These are phyloP conservation scores for Phytophthora chlamydospora DNA, from an alignment of 352 stramenopile genomes.

Conservation along the genomic window DNA sequence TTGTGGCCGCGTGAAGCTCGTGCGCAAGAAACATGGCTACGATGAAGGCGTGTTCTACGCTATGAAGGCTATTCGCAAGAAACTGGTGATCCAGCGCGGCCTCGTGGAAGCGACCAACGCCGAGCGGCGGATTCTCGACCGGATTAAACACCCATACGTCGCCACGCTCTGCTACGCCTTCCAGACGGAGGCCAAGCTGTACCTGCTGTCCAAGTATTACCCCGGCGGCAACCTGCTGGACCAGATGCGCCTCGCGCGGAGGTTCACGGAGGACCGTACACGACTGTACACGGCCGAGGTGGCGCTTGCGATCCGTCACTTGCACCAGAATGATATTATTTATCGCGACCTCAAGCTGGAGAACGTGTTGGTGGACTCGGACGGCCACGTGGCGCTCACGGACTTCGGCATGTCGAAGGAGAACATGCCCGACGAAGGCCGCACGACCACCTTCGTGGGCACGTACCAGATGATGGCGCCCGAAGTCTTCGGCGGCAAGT, in stretches of 20 bases:
- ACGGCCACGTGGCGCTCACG: conserved; percentile 97
- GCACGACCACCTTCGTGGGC: conserved; percentile 91
- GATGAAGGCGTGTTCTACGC: conserved; percentile 86
- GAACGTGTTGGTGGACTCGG: conserved; percentile 96
- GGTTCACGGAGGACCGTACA: conserved; percentile 94
- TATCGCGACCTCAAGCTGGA: conserved; percentile 99
- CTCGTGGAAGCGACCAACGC: conserved; percentile 93
- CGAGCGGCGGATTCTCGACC: conserved; percentile 87
- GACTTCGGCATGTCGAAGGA: conserved; percentile 99
- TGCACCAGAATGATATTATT: conserved; percentile 95
- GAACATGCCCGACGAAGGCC: conserved; percentile 88
- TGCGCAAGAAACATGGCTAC: conserved; percentile 87
- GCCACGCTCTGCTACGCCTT: conserved; percentile 94
- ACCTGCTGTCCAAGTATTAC: conserved; percentile 96
- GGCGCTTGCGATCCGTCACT: conserved; percentile 93
- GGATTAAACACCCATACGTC: conserved; percentile 97
- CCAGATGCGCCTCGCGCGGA: conserved; percentile 87
- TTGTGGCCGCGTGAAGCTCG: conserved; percentile 85
- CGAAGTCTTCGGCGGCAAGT: conserved; percentile 88
- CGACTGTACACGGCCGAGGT: conserved; percentile 98
- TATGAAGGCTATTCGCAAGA: conserved; percentile 91
- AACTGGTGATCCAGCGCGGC: conserved; percentile 82
- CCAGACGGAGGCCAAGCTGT: conserved; percentile 91
- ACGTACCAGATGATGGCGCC: conserved; percentile 94
- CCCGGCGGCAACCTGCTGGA: conserved; percentile 95